Percentiles rank a stretch among this genome's conserved stretches.
Conservation (phyloP, 352 stramenopile species). For the Globisporangium emineosum region DNA sequence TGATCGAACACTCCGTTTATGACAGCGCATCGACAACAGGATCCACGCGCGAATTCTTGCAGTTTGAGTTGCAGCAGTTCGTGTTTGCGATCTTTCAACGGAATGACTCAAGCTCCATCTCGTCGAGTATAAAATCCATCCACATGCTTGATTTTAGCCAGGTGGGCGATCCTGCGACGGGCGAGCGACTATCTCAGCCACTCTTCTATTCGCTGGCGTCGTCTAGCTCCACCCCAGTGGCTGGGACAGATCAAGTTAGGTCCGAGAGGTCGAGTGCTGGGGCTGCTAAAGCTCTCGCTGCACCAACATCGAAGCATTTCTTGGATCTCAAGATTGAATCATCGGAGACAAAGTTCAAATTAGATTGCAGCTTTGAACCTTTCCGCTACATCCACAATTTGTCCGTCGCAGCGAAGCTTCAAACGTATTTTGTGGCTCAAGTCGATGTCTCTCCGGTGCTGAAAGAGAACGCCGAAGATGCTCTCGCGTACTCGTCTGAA, state of each 20-base stretch:
- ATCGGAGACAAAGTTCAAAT: slow-evolving; percentile 46
- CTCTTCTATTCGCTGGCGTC: slow-evolving; percentile 36
- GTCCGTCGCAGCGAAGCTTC: slow-evolving; percentile 56
- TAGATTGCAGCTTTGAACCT: slow-evolving; percentile 53
- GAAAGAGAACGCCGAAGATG: slow-evolving; percentile 54
- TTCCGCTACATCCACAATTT: slow-evolving; percentile 78
- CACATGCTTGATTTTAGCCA: slow-evolving; percentile 73
- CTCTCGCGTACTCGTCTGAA: slow-evolving; percentile 40
- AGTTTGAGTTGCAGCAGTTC: slow-evolving; percentile 69
- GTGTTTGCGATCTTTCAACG: slow-evolving; percentile 63
- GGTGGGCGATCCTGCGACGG: slow-evolving; percentile 5
- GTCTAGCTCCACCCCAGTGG: slow-evolving; percentile 7
- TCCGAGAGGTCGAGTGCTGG: background rate
- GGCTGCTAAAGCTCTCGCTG: background rate
- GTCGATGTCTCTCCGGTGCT: slow-evolving; percentile 41
- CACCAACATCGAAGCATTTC: slow-evolving; percentile 26
- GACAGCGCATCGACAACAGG: slow-evolving; percentile 5
- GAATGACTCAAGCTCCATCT: slow-evolving; percentile 41
- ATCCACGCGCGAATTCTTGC: slow-evolving; percentile 51
- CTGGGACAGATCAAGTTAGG: slow-evolving; percentile 1
- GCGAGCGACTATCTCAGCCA: slow-evolving; percentile 23
- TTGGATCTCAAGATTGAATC: slow-evolving; percentile 59
- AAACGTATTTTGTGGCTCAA: slow-evolving; percentile 59
- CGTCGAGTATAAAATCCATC: slow-evolving; percentile 53
- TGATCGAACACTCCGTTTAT: slow-evolving; percentile 25